Evolutionary conservation across 345 rosid genomes (phyloP), one percentile per base, ranked within the genome.

Genomic region (Dipteronia dyeriana): DNA sequence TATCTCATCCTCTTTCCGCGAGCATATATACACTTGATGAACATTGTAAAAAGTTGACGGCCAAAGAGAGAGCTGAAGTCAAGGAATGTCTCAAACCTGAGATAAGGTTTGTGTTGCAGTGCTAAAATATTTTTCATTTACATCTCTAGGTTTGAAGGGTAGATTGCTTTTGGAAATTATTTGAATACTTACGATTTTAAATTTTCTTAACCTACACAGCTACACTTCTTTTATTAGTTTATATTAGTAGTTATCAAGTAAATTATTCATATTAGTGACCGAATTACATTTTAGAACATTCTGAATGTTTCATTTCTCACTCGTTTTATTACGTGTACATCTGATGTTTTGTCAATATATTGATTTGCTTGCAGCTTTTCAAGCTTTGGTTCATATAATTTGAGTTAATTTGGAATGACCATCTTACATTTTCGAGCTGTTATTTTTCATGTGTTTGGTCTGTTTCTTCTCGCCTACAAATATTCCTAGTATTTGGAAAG

Each of bases 1-100:
- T 92, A 34, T 94, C 94, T 66, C 94, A 96, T 79, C 85, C 94
- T 59, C 90, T 92, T 68, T 89, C 97, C 16, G 94, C 88, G 71
- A 85, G 87, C 79, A 90, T 94, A 70, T 88, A 84, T 82, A 84
- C 95, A 57, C 94, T 96, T 47, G 90, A 87, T 81, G 86, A 84
- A 75, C 85, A 79, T 47, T 83, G 90, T 81, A 89, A 86, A 74
- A 91, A 85, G 60, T 69, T 90, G 82, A 78, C 82, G 7, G 82
- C 78, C 22, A 73, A 74, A 77, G 89, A 90, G 76, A 84, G 87
- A 69, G 72, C 70, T 80, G 84, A 75, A 73, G 79, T 86, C 57
- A 89, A 65, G 80, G 94, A 89, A 79, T 82, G 73, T 68, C 68
- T 96, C 63, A 85, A 85, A 79, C 95, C 97, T 38, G 86, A 79